A percentile compares a stretch with the other conserved stretches of the same genome.
Conservation (phyloP, 768 basidiomycete species). For the Lentinula sp. region DNA sequence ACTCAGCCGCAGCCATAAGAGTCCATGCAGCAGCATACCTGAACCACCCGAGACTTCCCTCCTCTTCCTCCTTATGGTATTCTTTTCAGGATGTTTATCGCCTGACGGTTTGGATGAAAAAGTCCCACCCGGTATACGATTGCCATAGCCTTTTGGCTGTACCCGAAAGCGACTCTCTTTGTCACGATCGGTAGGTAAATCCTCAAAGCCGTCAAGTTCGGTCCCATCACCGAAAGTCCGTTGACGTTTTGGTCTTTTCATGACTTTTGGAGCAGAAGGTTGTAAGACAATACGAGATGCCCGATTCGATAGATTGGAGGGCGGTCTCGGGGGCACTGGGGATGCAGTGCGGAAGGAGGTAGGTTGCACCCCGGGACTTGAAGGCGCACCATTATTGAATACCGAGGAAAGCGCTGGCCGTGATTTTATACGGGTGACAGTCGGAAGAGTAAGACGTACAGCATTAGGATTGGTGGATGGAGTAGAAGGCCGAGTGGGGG, state of each 20-base stretch:
- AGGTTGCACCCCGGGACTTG: conserved; percentile 27
- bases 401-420: conserved; percentile 74
- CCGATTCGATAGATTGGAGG: conserved; percentile 47
- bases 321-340: conserved; percentile 53
- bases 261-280: conserved; percentile 51
- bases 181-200: conserved; percentile 81
- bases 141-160: conserved; percentile 62
- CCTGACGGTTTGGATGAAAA: conserved; percentile 34
- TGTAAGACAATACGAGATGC: conserved; percentile 26
- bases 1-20: conserved; percentile 1
- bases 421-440: conserved; percentile 66
- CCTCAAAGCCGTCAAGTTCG: conserved; percentile 84
- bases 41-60: conserved; percentile 36
- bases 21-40: conserved; percentile 26
- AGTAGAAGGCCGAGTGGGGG: conserved; percentile 75
- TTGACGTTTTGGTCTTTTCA: conserved; percentile 73
- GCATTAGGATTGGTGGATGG: conserved; percentile 75
- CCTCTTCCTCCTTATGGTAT: conserved; percentile 52
- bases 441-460: conserved; percentile 83
- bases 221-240: conserved; percentile 82
- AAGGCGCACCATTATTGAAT: conserved; percentile 43
- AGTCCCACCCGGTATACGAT: conserved; percentile 54
- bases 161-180: conserved; percentile 73
- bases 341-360: conserved; percentile 46
- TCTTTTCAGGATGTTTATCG: conserved; percentile 32